Conservation (phyloP, 148 eudicot genomes). For the Diospyros lotus region DNA sequence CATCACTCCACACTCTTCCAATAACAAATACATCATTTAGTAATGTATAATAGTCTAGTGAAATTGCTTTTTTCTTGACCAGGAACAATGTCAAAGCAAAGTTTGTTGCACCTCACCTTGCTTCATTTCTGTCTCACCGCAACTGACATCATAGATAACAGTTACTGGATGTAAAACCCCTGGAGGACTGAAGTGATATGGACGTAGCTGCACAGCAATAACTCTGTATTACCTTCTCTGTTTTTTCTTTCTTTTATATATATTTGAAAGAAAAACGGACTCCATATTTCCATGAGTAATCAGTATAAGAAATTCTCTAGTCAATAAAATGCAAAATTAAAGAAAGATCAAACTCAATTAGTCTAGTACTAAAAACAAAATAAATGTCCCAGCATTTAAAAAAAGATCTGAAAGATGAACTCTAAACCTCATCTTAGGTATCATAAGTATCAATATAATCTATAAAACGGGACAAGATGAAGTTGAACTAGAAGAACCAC, state of each 20-base stretch:
- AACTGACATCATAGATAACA: constrained; percentile 65
- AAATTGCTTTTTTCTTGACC: background rate
- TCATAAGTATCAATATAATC: background rate
- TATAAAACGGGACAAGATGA: background rate
- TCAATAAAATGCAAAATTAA: background rate
- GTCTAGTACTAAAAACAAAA: background rate
- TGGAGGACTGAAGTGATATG: constrained; percentile 85
- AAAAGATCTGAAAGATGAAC: background rate
- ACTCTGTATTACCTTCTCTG: too few relatives aligned
- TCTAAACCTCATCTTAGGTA: background rate
- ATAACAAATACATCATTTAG: background rate
- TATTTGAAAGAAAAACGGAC: background rate
- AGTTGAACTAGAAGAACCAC: background rate
- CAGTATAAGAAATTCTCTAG: background rate
- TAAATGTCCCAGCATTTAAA: too few relatives aligned
- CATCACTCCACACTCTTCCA: background rate
- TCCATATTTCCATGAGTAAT: background rate
- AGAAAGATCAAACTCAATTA: background rate
- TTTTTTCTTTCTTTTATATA: too few relatives aligned
- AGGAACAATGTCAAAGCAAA: background rate
- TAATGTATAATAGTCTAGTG: background rate
- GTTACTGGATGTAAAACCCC: constrained; percentile 78
- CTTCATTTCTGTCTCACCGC: constrained; percentile 89
- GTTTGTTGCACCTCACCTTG: constrained; percentile 55
- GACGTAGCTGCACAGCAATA: constrained; percentile 56